phyloP scores from a whole-genome alignment of 2,329 filamentous ascomycete species.

The Colletotrichum chlorophyti region DNA sequence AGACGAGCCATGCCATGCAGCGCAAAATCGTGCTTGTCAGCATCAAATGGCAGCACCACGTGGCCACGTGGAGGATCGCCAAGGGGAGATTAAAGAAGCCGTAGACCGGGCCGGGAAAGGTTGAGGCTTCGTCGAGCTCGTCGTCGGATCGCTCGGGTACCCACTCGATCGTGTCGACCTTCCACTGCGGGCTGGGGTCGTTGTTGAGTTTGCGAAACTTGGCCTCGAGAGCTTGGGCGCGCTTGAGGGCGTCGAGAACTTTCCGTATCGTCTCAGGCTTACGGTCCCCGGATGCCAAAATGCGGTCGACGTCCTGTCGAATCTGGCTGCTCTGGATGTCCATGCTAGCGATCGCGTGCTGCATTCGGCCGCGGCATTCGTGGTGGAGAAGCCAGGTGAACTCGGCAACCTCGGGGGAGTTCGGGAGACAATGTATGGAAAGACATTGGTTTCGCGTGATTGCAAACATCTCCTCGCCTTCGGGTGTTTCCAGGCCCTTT shows the following conservation, averaged over 20 bases:
- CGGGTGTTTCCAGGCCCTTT: slow-evolving; percentile 27
- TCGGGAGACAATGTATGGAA: slow-evolving; percentile 31
- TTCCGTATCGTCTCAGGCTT: slow-evolving; percentile 25
- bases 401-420: slow-evolving; percentile 27
- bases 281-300: slow-evolving; percentile 16
- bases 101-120: slow-evolving; percentile 29
- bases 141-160: slow-evolving; percentile 18
- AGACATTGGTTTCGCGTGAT: slow-evolving; percentile 33
- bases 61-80: slow-evolving; percentile 31
- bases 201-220: slow-evolving; percentile 28
- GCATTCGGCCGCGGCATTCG: slow-evolving; percentile 27
- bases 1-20: slow-evolving; percentile 32
- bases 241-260: slow-evolving; percentile 23
- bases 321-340: slow-evolving; percentile 31
- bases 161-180: slow-evolving; percentile 24
- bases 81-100: slow-evolving; percentile 31
- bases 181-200: slow-evolving; percentile 27
- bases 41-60: slow-evolving; percentile 32
- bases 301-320: slow-evolving; percentile 30
- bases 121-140: slow-evolving; percentile 16
- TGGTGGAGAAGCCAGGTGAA: slow-evolving; percentile 32
- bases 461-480: slow-evolving; percentile 32
- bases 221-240: slow-evolving; percentile 24
- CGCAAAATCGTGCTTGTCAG: slow-evolving; percentile 32
- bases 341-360: slow-evolving; percentile 31